These are phyloP conservation scores for Neocatenulostroma microsporum DNA, from an alignment of 2,329 filamentous ascomycete genomes.

Conservation along the genomic window DNA sequence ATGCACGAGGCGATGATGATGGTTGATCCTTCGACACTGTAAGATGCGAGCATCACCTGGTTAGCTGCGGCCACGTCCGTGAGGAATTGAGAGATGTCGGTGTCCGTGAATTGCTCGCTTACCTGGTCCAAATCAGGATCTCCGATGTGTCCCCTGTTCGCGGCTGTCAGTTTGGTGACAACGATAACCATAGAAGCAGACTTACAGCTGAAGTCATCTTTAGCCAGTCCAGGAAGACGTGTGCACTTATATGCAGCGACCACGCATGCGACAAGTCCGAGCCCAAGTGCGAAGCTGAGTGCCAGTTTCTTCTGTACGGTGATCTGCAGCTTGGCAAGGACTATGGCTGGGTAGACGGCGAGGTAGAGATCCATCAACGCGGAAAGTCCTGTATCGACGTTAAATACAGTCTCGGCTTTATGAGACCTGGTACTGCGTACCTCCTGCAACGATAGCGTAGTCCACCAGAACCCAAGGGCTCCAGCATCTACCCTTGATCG, in stretches of 20 bases:
- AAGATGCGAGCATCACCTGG: too few relatives aligned
- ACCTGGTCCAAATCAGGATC: slow-evolving; percentile 43
- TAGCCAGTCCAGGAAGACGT: slow-evolving; percentile 21
- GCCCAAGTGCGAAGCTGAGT: slow-evolving; percentile 32
- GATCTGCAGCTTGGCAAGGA: slow-evolving; percentile 34
- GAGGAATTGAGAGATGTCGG: too few relatives aligned
- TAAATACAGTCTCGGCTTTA: too few relatives aligned
- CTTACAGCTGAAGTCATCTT: slow-evolving; percentile 28
- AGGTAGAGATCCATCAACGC: slow-evolving; percentile 35
- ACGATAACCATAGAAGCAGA: neutral
- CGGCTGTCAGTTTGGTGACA: neutral
- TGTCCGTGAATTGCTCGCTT: too few relatives aligned
- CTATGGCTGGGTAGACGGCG: slow-evolving; percentile 35
- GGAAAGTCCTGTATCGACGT: too few relatives aligned
- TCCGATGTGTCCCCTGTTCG: slow-evolving; percentile 32
- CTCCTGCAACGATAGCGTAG: too few relatives aligned
- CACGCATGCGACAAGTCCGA: slow-evolving; percentile 32
- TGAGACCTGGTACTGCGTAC: too few relatives aligned
- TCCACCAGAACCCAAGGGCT: too few relatives aligned
- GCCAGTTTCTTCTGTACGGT: slow-evolving; percentile 36
- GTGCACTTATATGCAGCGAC: slow-evolving; percentile 31
- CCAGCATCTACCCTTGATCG: too few relatives aligned
- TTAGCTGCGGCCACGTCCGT: too few relatives aligned
- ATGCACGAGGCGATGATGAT: slow-evolving; percentile 32
- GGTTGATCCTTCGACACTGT: slow-evolving; percentile 29